Percentiles rank a stretch among this genome's conserved stretches.
These are phyloP conservation scores for Saussurea involucrata DNA, from an alignment of 129 eudicot species.

Conservation along the genomic window DNA sequence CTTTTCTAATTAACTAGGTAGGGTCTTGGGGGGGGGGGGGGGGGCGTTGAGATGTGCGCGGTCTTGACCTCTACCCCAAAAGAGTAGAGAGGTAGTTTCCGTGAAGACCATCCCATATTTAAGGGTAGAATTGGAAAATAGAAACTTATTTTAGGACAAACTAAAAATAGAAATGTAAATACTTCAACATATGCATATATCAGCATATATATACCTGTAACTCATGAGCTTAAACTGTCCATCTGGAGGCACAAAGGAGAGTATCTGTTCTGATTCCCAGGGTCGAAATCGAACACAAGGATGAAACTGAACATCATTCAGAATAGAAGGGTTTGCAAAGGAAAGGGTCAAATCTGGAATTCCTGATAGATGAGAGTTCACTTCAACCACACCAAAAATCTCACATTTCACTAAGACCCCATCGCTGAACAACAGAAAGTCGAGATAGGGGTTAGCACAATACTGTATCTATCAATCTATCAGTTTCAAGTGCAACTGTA, in stretches of 20 bases:
- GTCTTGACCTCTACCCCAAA: too few species aligned
- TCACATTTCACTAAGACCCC: conserved; percentile 91
- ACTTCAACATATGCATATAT: neutral
- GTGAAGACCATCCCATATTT: neutral
- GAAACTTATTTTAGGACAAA: neutral
- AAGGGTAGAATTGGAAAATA: neutral
- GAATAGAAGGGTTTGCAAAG: conserved; percentile 83
- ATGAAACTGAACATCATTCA: conserved; percentile 90
- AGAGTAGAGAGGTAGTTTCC: too few species aligned
- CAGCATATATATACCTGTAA: conserved; percentile 60
- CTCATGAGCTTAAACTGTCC: conserved; percentile 96
- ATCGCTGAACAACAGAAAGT: conserved; percentile 48
- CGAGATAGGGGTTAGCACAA: neutral
- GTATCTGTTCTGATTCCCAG: conserved; percentile 77
- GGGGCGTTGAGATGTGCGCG: too few species aligned
- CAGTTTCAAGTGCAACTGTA: neutral
- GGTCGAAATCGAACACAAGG: conserved; percentile 95
- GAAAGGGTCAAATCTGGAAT: conserved; percentile 92
- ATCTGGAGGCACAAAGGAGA: conserved; percentile 98
- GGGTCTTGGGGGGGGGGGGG: too few species aligned
- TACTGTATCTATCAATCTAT: neutral
- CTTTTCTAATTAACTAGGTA: neutral
- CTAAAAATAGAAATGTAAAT: neutral
- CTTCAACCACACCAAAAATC: conserved; percentile 89
- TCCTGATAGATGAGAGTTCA: conserved; percentile 81